Evolutionary conservation across 352 stramenopile species (phyloP).

Genomic region (Globisporangium uncinulatum): DNA sequence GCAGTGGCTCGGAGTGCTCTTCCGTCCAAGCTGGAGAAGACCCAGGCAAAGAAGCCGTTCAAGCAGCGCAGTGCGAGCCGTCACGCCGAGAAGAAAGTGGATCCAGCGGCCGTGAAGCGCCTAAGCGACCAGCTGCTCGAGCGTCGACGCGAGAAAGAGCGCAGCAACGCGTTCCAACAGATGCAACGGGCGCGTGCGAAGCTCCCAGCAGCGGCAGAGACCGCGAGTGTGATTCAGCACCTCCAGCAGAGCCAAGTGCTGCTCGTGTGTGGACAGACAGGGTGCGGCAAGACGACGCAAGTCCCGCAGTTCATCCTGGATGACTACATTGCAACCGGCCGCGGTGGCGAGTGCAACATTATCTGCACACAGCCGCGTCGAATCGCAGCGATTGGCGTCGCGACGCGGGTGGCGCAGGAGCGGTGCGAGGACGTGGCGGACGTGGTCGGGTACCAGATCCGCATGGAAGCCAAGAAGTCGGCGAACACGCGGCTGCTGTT

Average conservation of each 20-base stretch:
- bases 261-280: constrained; percentile 94
- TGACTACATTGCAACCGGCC: constrained; percentile 78
- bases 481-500: constrained; percentile 91
- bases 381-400: constrained; percentile 96
- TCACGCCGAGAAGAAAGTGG: constrained; percentile 14
- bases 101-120: constrained; percentile 30
- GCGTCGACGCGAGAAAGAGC: constrained; percentile 32
- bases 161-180: constrained; percentile 37
- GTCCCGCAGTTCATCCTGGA: constrained; percentile 98
- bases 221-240: constrained; percentile 47
- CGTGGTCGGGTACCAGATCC: constrained; percentile 94
- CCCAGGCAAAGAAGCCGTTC: constrained; percentile 13
- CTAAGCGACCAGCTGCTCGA: constrained; percentile 45
- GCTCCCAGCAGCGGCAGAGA: constrained; percentile 58
- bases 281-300: constrained; percentile 95
- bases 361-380: constrained; percentile 94
- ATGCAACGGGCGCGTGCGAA: constrained; percentile 49
- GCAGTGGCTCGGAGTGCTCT: background rate
- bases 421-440: constrained; percentile 85
- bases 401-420: constrained; percentile 93
- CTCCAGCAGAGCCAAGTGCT: constrained; percentile 83
- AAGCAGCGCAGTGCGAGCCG: constrained; percentile 12
- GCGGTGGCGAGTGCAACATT: constrained; percentile 91
- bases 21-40: constrained; percentile 4
- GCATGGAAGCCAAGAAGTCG: constrained; percentile 90